Evolutionary conservation across 345 rosid species (phyloP).

Genomic region (Kandelia obovata): DNA sequence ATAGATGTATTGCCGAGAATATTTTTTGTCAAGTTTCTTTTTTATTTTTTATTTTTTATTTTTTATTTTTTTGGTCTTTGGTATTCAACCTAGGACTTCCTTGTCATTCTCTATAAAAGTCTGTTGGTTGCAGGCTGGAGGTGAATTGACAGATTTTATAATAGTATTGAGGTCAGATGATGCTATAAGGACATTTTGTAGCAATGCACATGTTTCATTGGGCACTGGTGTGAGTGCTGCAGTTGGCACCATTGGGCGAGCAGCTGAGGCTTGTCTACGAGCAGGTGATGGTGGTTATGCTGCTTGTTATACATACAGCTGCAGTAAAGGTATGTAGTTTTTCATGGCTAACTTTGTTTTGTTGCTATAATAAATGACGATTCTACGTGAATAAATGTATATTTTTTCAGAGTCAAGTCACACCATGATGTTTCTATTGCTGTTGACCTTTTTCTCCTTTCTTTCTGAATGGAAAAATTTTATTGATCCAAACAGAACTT

Average conservation of each 20-base stretch:
- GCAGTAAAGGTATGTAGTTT: conserved; percentile 77
- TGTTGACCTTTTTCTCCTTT: too few species aligned
- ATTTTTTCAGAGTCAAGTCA: not conserved
- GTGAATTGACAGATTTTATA: conserved; percentile 89
- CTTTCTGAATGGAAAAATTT: too few species aligned
- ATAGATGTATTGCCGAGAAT: not conserved
- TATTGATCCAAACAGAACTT: too few species aligned
- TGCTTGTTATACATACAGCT: conserved; percentile 93
- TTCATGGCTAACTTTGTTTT: not conserved
- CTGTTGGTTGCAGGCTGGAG: conserved; percentile 69
- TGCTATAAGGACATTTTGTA: conserved; percentile 78
- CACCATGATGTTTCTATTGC: not conserved
- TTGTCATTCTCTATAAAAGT: not conserved
- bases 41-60: too few species aligned
- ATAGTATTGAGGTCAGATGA: conserved; percentile 75
- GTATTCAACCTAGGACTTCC: not conserved
- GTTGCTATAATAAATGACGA: not conserved
- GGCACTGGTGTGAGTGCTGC: conserved; percentile 98
- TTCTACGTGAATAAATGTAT: not conserved
- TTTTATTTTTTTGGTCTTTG: not conserved
- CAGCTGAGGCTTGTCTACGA: conserved; percentile 81
- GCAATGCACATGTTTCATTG: conserved; percentile 70
- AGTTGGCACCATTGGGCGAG: conserved; percentile 68
- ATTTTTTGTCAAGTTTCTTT: not conserved
- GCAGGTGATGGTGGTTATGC: conserved; percentile 96